Conservation (phyloP, 148 eudicot genomes). For the Diospyros lotus region DNA sequence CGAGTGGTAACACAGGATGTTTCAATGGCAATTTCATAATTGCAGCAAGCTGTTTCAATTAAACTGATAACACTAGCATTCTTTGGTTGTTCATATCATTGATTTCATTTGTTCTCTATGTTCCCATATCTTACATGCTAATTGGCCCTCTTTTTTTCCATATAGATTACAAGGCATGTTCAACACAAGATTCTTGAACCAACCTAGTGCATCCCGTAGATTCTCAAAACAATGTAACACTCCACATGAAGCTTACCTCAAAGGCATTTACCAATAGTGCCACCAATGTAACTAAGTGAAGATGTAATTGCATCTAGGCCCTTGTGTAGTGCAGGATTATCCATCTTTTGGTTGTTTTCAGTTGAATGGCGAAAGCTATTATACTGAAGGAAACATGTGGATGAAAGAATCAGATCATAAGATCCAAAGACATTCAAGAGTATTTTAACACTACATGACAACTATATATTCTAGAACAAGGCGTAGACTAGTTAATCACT, state of each 20-base stretch:
- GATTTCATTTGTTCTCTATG: neutral
- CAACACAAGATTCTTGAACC: neutral
- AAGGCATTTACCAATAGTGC: constrained; percentile 70
- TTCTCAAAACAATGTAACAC: neutral
- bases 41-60: neutral
- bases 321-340: constrained; percentile 52
- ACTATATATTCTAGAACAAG: neutral
- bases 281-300: constrained; percentile 60
- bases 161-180: neutral
- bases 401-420: constrained; percentile 2
- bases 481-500: neutral
- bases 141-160: neutral
- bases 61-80: neutral
- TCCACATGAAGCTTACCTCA: constrained; percentile 49
- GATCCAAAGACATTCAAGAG: neutral
- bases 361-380: constrained; percentile 21
- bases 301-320: constrained; percentile 67
- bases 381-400: constrained; percentile 28
- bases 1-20: too few relatives aligned
- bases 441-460: constrained; percentile 1
- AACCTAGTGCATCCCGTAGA: neutral
- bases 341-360: constrained; percentile 39
- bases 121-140: neutral
- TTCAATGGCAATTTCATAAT: neutral
- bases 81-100: neutral